phyloP scores from a whole-genome alignment of 2,329 filamentous ascomycete species.

The Stagonosporopsis rhizophila region DNA sequence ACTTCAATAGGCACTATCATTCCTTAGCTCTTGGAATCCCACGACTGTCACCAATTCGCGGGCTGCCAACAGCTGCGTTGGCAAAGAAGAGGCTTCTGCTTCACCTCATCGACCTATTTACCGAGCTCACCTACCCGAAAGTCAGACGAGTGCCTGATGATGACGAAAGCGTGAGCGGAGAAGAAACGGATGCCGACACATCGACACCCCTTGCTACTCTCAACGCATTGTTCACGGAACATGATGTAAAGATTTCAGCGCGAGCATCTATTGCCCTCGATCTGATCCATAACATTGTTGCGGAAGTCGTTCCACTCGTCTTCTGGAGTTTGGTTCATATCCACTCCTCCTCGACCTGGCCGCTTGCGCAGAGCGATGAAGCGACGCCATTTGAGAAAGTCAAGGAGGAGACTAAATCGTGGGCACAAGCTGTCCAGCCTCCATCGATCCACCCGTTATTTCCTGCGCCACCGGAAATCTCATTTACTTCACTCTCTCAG shows the following conservation, averaged over 20 bases:
- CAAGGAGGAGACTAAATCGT: conserved; percentile 37
- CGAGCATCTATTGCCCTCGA: conserved; percentile 43
- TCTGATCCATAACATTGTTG: conserved; percentile 36
- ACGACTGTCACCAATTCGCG: conserved; percentile 62
- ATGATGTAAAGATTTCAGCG: conserved; percentile 35
- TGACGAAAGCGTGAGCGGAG: conserved; percentile 44
- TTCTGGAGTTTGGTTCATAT: conserved; percentile 47
- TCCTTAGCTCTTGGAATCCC: conserved; percentile 63
- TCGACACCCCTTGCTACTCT: conserved; percentile 42
- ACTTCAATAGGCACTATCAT: conserved; percentile 62
- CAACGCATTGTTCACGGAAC: conserved; percentile 40
- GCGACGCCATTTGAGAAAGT: conserved; percentile 34
- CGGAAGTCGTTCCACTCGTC: conserved; percentile 40
- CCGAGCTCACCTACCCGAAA: conserved; percentile 38
- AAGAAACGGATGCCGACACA: conserved; percentile 44
- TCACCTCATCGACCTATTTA: conserved; percentile 37
- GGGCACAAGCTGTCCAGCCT: conserved; percentile 43
- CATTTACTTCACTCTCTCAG: conserved; percentile 26
- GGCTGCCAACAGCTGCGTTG: conserved; percentile 44
- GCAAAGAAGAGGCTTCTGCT: conserved; percentile 43
- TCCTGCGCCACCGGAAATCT: conserved; percentile 44
- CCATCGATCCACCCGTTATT: conserved; percentile 47
- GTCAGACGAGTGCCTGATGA: conserved; percentile 38
- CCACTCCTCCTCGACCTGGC: conserved; percentile 25
- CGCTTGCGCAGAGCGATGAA: conserved; percentile 8